Base-by-base conservation (phyloP, 345 rosid species). In the Lepidium aucheri region DNA sequence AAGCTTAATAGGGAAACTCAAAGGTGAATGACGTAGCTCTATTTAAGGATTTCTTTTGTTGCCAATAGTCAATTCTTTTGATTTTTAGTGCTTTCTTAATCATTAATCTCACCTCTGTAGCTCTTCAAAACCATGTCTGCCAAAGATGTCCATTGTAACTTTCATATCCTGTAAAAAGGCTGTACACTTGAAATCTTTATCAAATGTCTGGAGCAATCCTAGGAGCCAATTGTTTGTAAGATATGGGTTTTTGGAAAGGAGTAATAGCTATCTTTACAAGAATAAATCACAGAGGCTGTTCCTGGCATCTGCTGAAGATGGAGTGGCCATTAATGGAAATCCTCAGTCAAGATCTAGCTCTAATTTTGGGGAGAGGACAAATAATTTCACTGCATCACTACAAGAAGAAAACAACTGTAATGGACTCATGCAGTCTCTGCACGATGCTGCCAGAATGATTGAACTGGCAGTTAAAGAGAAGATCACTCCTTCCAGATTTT, bases 401-500 rank as follows among this genome's bases (percentile, higher is more conserved):
- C 86, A 83, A 65, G 82, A 73, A 9, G 84, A 81, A 50, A 86
- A 83, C 69, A 74, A 67, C 38, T 84, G 79, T 79, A 80, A 79
- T 76, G 95, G 83, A 72, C 87, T 94, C 59, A 83, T 84, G 55
- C 95, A 94, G 62, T 77, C 84, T 77, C 69, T 94, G 58, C 90
- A 90, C 61, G 95, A 90, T 39, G 92, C 89, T 32, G 99, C 97
- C 9, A 83, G 99, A 77, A 78, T 78, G 67, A 76, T 90, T 77
- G 99, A 94, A 78, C 74, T 90, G 75, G 83, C 89, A 5, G 76
- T 88, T 51, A 83, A 71, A 76, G 89, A 88, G 60, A 84, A 80
- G 58, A 77, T 78, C 13, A 74, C 74, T 10, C 68, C 68, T 7
- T 82, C 91, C 6, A 86, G 82, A 66, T 59, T 85, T 24, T 72